A percentile compares a stretch with the other conserved stretches of the same genome.
Evolutionary conservation across 441 rosid species (phyloP).

Genomic region (Adansonia gregorii): DNA sequence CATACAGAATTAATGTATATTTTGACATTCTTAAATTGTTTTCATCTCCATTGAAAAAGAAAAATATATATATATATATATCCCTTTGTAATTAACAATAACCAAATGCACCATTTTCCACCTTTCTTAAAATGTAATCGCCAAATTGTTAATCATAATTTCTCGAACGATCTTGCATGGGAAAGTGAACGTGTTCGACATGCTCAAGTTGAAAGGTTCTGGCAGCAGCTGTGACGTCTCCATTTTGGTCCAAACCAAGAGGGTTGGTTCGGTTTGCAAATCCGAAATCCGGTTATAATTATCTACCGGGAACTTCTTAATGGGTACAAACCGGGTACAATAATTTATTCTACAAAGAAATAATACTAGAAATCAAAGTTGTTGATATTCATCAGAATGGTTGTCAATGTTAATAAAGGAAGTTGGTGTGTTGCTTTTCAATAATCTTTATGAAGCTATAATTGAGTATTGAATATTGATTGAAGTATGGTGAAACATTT

Average conservation of each 20-base stretch:
- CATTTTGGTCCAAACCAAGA: slow-evolving; percentile 9
- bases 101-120: no score
- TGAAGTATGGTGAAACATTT: slow-evolving; percentile 35
- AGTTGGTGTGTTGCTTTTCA: slow-evolving; percentile 30
- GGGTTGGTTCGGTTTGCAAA: slow-evolving; percentile 31
- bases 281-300: neutral
- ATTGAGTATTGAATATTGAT: neutral
- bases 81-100: neutral
- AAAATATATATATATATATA: neutral
- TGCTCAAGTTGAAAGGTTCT: slow-evolving; percentile 38
- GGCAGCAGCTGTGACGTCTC: slow-evolving; percentile 33
- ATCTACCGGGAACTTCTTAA: no score
- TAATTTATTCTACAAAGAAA: slow-evolving; percentile 3
- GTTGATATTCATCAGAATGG: slow-evolving; percentile 25
- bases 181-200: slow-evolving; percentile 32
- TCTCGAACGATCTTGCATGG: slow-evolving; percentile 1
- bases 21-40: slow-evolving; percentile 17
- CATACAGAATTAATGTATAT: neutral
- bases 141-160: neutral
- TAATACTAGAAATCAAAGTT: slow-evolving; percentile 16
- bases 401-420: slow-evolving; percentile 24
- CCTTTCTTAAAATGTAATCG: no score
- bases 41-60: slow-evolving; percentile 13
- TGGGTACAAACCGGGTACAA: neutral
- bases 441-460: neutral